phyloP scores from a whole-genome alignment of 2,329 filamentous ascomycete species.

The Hymenoscyphus infarciens region DNA sequence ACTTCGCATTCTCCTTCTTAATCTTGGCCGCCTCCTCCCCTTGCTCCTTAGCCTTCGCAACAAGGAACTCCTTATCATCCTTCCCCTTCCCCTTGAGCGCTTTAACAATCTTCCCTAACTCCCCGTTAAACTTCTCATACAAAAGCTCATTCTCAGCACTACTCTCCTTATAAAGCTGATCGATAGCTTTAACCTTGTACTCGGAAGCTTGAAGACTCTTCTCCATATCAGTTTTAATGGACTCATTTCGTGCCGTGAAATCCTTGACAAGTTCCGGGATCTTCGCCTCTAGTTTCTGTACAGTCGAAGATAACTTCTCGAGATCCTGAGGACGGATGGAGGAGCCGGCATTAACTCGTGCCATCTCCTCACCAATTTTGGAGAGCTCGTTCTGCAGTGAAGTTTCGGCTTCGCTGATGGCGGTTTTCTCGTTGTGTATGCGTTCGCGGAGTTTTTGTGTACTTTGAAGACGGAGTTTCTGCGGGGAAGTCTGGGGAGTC shows the following conservation, averaged over 20 bases:
- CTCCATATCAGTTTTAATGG: constrained; percentile 68
- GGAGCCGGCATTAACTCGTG: constrained; percentile 46
- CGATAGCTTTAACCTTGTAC: constrained; percentile 73
- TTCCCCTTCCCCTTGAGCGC: constrained; percentile 69
- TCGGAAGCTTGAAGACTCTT: constrained; percentile 70
- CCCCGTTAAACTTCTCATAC: constrained; percentile 89
- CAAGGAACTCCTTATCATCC: constrained; percentile 75
- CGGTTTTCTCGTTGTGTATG: constrained; percentile 74
- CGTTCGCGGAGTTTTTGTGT: constrained; percentile 79
- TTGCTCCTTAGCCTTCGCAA: constrained; percentile 65
- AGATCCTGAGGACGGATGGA: constrained; percentile 32
- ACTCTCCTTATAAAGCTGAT: constrained; percentile 83
- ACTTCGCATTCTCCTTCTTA: constrained; percentile 79
- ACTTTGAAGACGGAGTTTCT: constrained; percentile 62
- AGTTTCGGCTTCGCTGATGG: constrained; percentile 66
- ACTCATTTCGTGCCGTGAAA: constrained; percentile 56
- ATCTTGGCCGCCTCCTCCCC: constrained; percentile 73
- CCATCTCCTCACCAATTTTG: constrained; percentile 78
- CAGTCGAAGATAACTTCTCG: constrained; percentile 49
- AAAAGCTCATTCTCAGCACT: constrained; percentile 89
- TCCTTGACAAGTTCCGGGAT: constrained; percentile 59
- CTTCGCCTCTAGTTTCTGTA: constrained; percentile 64
- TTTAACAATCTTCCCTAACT: constrained; percentile 77
- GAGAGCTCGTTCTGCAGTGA: constrained; percentile 71
- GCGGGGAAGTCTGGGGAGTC: constrained; percentile 29